Evolutionary conservation across 495 filamentous ascomycete genomes (phyloP).

Genomic region (Aspergillus indologenus): DNA sequence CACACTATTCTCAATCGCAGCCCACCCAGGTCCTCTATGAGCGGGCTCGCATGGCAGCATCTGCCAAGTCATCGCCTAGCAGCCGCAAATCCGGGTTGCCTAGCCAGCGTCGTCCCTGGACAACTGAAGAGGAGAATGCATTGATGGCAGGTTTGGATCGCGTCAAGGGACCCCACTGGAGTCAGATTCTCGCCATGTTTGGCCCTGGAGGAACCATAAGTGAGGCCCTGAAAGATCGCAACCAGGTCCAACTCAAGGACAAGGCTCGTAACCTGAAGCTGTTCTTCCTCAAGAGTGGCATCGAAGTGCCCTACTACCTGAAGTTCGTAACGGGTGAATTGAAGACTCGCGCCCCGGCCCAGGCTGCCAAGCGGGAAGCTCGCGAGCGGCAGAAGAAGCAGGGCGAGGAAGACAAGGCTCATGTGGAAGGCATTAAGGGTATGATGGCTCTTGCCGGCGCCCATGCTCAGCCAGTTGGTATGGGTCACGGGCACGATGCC

Average conservation of each 20-base stretch:
- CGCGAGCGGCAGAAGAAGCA: constrained; percentile 66
- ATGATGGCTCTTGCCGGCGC: constrained; percentile 60
- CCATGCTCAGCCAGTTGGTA: constrained; percentile 34
- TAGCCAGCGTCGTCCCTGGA: constrained; percentile 86
- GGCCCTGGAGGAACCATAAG: constrained; percentile 79
- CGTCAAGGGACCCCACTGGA: constrained; percentile 94
- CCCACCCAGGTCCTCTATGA: constrained; percentile 80
- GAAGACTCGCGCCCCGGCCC: constrained; percentile 82
- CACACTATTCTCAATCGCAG: constrained; percentile 65
- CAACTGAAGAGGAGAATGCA: constrained; percentile 84
- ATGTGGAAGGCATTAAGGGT: constrained; percentile 67
- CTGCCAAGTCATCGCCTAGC: constrained; percentile 72
- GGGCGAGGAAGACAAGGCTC: constrained; percentile 67
- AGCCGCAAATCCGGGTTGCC: constrained; percentile 72
- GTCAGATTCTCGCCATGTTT: constrained; percentile 87
- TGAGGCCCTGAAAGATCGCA: constrained; percentile 84
- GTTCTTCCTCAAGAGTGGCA: constrained; percentile 90
- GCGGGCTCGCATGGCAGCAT: constrained; percentile 75
- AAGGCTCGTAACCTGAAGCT: constrained; percentile 94
- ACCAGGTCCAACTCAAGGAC: constrained; percentile 93
- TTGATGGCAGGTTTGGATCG: constrained; percentile 88
- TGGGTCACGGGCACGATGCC: constrained; percentile 36
- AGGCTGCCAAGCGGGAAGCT: constrained; percentile 77
- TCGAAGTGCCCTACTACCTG: constrained; percentile 88
- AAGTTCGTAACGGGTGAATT: constrained; percentile 90